These are phyloP conservation scores for Cladosporium oxysporum DNA, from an alignment of 2,329 filamentous ascomycete genomes.

Conservation along the genomic window DNA sequence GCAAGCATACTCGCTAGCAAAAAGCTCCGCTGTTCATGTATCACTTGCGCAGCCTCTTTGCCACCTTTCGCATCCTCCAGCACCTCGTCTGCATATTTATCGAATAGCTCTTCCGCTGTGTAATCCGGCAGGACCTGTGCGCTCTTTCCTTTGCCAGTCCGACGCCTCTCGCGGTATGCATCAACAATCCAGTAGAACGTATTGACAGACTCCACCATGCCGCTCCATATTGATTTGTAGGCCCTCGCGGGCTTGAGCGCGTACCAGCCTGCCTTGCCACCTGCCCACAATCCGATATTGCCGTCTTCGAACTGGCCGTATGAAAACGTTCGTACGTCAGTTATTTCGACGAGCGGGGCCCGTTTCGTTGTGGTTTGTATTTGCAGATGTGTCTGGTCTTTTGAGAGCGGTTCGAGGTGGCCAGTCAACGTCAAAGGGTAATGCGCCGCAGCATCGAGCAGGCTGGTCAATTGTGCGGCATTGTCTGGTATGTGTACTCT, in stretches of 20 bases:
- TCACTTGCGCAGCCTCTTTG: constrained; percentile 28
- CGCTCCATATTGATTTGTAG: constrained; percentile 59
- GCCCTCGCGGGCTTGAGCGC: constrained; percentile 61
- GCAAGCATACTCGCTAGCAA: constrained; percentile 48
- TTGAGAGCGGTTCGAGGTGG: constrained; percentile 54
- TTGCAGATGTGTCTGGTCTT: constrained; percentile 38
- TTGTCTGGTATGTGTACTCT: constrained; percentile 46
- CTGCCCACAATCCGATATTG: constrained; percentile 65
- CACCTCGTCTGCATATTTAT: constrained; percentile 34
- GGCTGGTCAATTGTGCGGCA: constrained; percentile 50
- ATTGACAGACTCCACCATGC: constrained; percentile 64
- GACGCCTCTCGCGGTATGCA: constrained; percentile 47
- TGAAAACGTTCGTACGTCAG: constrained; percentile 49
- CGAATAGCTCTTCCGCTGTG: constrained; percentile 43
- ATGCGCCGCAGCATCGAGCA: constrained; percentile 61
- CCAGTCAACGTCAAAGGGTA: constrained; percentile 66
- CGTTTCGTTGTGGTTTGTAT: constrained; percentile 6
- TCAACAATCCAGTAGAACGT: constrained; percentile 65
- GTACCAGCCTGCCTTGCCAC: constrained; percentile 67
- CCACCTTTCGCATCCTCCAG: constrained; percentile 26
- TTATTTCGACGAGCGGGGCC: constrained; percentile 47
- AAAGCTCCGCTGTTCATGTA: constrained; percentile 42
- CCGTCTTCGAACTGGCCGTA: constrained; percentile 58
- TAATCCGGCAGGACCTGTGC: constrained; percentile 32
- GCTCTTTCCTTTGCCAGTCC: constrained; percentile 40